Base-by-base conservation (phyloP, 106 monocot species). In the Posidonia australis region DNA sequence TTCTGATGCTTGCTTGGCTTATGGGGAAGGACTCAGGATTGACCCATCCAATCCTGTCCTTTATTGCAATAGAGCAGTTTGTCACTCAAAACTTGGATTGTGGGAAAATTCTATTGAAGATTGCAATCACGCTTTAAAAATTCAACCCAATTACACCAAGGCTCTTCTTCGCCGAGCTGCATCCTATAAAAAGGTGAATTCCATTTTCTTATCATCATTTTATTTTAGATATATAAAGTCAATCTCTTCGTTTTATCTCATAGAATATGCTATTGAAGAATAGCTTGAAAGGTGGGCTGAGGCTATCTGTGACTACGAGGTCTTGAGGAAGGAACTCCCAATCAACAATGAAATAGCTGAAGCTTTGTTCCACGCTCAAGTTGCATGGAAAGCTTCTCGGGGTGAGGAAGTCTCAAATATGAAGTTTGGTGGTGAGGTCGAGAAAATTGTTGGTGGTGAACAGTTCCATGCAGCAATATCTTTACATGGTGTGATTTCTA, bases 221-320 rank as follows among this genome's bases (percentile, higher is more conserved):
- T n/a, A 21, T 21, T 13, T 46, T 59, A 46, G 11, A 20, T 29
- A 22, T 43, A 17, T 30, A 3, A 32, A 13, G 17, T 54, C 25
- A 56, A 28, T 23, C 21, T 13, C 24, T 51, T 65, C 0, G 1
- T 26, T 72, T 58, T 25, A 7, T 42, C 60, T 66, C 67, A 55
- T 30, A 20, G 52, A 32, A 19, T 52, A 25, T 44, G 54, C 24
- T 55, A 47, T 53, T 66, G 31, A 14, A 51, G 26, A 43, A 48
- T 72, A 94, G 93, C 86, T 94, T 25, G 93, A 94, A 70, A 58
- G 86, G 24, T 94, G 93, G 93, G 77, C 54, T 27, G 93, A 89
- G 65, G 72, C 79, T 29, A 86, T 89, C 18, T 65, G 68, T 31
- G 93, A 94, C 63, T 94, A 94, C 68, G 89, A 94, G 63, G 65